A percentile compares a stretch with the other conserved stretches of the same genome.
Conservation (phyloP, 306 rosid genomes). For the Vigna nakashimae region DNA sequence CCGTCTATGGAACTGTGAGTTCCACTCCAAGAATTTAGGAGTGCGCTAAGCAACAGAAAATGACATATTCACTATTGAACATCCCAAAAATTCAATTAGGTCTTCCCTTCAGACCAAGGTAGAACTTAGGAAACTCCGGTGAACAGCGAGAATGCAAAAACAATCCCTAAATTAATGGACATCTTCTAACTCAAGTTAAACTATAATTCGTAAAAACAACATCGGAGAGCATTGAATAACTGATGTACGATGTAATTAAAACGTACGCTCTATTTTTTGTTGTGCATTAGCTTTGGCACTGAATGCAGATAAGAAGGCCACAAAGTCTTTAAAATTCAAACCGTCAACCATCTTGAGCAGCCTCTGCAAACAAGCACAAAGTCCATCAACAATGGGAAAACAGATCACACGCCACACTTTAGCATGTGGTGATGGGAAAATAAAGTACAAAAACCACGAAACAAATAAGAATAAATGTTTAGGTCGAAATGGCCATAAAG, state of each 20-base stretch:
- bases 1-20: neutral
- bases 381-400: conserved; percentile 34
- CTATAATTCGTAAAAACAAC: neutral
- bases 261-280: conserved; percentile 78
- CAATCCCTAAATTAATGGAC: neutral
- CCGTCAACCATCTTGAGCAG: conserved; percentile 89
- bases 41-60: neutral
- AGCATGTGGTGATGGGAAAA: neutral
- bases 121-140: neutral
- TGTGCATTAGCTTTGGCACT: conserved; percentile 68
- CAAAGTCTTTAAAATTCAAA: conserved; percentile 87
- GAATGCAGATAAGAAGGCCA: conserved; percentile 90
- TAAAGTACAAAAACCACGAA: too few species aligned
- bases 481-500: neutral
- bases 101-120: neutral
- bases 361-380: conserved; percentile 62
- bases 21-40: neutral
- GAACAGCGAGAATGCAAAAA: neutral
- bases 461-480: neutral
- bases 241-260: neutral
- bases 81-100: neutral
- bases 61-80: neutral
- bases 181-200: conserved; percentile 1
- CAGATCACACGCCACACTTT: neutral
- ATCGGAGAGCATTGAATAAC: neutral